Evolutionary conservation across 2,329 filamentous ascomycete genomes (phyloP), one percentile per base, ranked within the genome.

Genomic region (Exserohilum turcica): DNA sequence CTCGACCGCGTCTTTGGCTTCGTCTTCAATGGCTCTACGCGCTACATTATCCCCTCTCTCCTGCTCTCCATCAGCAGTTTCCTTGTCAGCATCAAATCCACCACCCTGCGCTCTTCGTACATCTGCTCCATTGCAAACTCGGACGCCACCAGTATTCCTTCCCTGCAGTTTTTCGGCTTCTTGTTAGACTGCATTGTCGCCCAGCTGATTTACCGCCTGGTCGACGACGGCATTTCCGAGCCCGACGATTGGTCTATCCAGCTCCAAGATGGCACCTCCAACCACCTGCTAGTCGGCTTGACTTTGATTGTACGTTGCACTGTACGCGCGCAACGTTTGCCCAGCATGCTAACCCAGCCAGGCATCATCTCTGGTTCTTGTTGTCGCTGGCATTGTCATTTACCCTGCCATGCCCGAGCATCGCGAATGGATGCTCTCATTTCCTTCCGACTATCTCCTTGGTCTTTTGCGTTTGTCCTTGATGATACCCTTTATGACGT

Each of bases 401-500:
- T 72, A 70, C 44, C 53, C 60, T 27, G 60, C 63, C 32, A 65
- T 71, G 63, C 69, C 70, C 28, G 67, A 73, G 59, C 64, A 73
- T 37, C 70, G 70, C 58, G 54, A 70, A 45, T 72, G 69, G 70
- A 66, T 73, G 57, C 60, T 73, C 44, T 61, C 59, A 4, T 61
- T 67, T 61, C 55, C 68, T 54, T 60, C 64, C 50, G 67, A 71
- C 58, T 72, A 69, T 63, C 54, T 70, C 28, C 63, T 65, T 56
- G 60, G 61, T 63, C 63, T 73, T 63, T 65, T 71, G 56, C 63
- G 66, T 63, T 67, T 73, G 54, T 68, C 65, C 61, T 66, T 73
- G 63, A 68, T 68, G 68, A 71, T 72, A 72, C 68, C 70, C 66
- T 66, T 70, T 64, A 72, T 64, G 63, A 71, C 65, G 52, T 64